A percentile compares a stretch with the other conserved stretches of the same genome.
Conservation (phyloP, 2,329 filamentous ascomycete genomes). For the Colletotrichum sojae region DNA sequence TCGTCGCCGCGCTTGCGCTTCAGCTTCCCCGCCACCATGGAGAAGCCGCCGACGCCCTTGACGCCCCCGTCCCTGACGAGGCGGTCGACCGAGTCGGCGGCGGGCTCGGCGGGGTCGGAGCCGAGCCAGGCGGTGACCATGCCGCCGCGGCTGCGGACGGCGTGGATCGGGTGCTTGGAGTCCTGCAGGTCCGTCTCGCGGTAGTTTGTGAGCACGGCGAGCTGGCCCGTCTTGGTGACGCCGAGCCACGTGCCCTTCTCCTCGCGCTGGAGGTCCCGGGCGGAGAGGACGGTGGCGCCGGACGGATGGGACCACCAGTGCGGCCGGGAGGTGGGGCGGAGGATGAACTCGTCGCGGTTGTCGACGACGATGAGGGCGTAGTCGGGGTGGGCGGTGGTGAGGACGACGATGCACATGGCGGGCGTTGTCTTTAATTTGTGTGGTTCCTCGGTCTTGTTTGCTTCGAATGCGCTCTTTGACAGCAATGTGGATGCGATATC, state of each 20-base stretch:
- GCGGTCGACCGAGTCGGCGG: conserved; percentile 65
- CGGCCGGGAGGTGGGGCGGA: conserved; percentile 74
- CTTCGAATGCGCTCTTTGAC: background rate
- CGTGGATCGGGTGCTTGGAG: conserved; percentile 66
- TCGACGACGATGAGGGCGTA: conserved; percentile 83
- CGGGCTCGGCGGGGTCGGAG: conserved; percentile 61
- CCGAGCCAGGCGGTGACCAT: conserved; percentile 76
- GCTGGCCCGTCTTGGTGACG: conserved; percentile 70
- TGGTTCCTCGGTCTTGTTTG: background rate
- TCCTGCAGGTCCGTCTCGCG: conserved; percentile 68
- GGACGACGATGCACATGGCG: conserved; percentile 83
- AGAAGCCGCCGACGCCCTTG: conserved; percentile 76
- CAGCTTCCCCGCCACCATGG: conserved; percentile 75
- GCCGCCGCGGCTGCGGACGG: conserved; percentile 70
- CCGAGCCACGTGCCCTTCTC: conserved; percentile 78
- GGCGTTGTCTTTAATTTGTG: background rate
- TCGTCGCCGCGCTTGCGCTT: conserved; percentile 47
- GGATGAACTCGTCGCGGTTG: conserved; percentile 83
- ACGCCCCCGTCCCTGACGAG: conserved; percentile 68
- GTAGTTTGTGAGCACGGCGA: conserved; percentile 78
- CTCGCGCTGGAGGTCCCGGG: conserved; percentile 72
- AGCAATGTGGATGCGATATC: background rate
- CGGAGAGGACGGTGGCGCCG: conserved; percentile 66
- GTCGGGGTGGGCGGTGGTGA: conserved; percentile 81
- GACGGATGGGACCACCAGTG: conserved; percentile 72